Evolutionary conservation across 176 grass and related monocot species (phyloP).

Genomic region (Carex littledalei): DNA sequence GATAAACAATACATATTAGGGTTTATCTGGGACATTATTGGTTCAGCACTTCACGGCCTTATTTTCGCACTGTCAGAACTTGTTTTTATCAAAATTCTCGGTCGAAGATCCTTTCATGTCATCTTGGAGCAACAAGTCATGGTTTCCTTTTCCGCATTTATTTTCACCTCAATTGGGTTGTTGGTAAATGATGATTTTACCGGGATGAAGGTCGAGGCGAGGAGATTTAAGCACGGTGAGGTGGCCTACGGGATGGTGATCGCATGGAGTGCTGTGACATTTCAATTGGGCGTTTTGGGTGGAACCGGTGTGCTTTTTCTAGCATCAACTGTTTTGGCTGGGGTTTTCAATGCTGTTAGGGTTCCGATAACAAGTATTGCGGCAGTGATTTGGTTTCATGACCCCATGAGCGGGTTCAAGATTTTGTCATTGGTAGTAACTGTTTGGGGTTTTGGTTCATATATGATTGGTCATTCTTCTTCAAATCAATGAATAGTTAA

Average conservation of each 20-base stretch:
- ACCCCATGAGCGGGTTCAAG: slow-evolving; percentile 90
- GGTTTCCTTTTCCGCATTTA: slow-evolving; percentile 66
- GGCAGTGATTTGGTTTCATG: slow-evolving; percentile 76
- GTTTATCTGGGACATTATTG: slow-evolving; percentile 61
- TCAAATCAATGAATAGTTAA: background rate
- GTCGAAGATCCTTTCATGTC: slow-evolving; percentile 67
- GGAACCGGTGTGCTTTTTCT: slow-evolving; percentile 75
- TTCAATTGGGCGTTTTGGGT: slow-evolving; percentile 74
- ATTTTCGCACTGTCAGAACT: slow-evolving; percentile 93
- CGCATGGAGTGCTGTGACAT: slow-evolving; percentile 59
- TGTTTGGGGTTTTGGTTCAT: slow-evolving; percentile 76
- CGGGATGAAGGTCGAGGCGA: slow-evolving; percentile 49
- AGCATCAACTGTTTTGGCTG: slow-evolving; percentile 78
- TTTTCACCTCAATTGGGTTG: slow-evolving; percentile 62
- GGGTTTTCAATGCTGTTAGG: slow-evolving; percentile 84
- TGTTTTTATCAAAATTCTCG: slow-evolving; percentile 48
- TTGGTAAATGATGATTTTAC: slow-evolving; percentile 41
- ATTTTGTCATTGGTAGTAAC: slow-evolving; percentile 79
- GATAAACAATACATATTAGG: slow-evolving; percentile 51
- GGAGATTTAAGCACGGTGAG: slow-evolving; percentile 35
- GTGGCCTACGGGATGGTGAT: slow-evolving; percentile 52
- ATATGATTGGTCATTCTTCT: slow-evolving; percentile 53
- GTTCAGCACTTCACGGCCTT: slow-evolving; percentile 77
- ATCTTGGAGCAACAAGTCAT: slow-evolving; percentile 89
- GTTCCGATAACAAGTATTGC: slow-evolving; percentile 75